phyloP scores from a whole-genome alignment of 2,329 filamentous ascomycete species.

The Diaporthe citri region DNA sequence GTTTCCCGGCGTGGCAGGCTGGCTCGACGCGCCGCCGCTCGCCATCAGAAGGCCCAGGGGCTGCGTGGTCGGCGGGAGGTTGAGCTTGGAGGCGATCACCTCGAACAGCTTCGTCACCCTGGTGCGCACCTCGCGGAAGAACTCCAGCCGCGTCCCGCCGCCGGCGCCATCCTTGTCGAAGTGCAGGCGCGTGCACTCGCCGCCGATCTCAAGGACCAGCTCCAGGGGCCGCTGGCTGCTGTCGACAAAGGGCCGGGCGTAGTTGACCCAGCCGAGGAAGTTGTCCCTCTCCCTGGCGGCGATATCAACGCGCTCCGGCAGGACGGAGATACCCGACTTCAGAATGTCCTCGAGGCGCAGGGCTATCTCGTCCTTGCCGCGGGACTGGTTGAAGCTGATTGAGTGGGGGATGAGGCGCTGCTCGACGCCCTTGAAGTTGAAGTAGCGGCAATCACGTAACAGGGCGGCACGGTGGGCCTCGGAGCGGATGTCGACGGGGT shows the following conservation, averaged over 20 bases:
- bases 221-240: constrained; percentile 70
- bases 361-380: constrained; percentile 79
- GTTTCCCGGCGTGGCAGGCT: constrained; percentile 75
- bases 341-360: constrained; percentile 89
- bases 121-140: constrained; percentile 77
- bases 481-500: constrained; percentile 81
- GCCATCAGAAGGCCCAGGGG: constrained; percentile 77
- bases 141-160: constrained; percentile 68
- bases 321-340: constrained; percentile 83
- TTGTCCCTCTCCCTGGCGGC: constrained; percentile 44
- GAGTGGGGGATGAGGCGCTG: constrained; percentile 85
- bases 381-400: constrained; percentile 79
- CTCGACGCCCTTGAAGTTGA: constrained; percentile 91
- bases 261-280: constrained; percentile 73
- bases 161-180: constrained; percentile 49
- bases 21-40: constrained; percentile 70
- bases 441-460: constrained; percentile 86
- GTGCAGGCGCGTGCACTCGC: constrained; percentile 72
- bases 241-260: constrained; percentile 89
- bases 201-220: constrained; percentile 84
- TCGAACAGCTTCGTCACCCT: constrained; percentile 81
- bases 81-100: constrained; percentile 85
- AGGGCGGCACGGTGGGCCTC: constrained; percentile 83
- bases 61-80: constrained; percentile 70
- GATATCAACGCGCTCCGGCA: constrained; percentile 55